Evolutionary conservation across 2,329 filamentous ascomycete genomes (phyloP).

Genomic region (Monosporascus sp.): DNA sequence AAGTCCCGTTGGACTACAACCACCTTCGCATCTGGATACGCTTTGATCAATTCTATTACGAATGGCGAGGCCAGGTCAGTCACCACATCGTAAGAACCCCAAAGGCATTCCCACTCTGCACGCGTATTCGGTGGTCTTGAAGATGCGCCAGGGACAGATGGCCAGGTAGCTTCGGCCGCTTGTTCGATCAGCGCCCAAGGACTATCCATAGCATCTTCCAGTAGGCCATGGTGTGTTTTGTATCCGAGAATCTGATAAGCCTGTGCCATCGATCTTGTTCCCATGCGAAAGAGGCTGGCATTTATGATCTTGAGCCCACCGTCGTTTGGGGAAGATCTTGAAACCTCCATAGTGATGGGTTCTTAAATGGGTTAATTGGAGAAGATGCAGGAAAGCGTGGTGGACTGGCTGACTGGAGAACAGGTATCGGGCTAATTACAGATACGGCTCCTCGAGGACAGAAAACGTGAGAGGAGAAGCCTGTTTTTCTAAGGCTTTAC

Average conservation of each 20-base stretch:
- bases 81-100: conserved; percentile 12
- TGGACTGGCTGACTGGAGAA: too few relatives aligned
- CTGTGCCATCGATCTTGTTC: conserved; percentile 11
- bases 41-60: conserved; percentile 10
- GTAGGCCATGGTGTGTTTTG: conserved; percentile 8
- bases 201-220: neutral
- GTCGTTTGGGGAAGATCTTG: too few relatives aligned
- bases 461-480: too few relatives aligned
- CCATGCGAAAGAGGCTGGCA: conserved; percentile 10
- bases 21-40: conserved; percentile 17
- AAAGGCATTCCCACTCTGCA: conserved; percentile 6
- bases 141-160: neutral
- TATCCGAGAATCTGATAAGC: conserved; percentile 13
- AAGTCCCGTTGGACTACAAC: conserved; percentile 17
- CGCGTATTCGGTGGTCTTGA: neutral
- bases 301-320: conserved; percentile 6
- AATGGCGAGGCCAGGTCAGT: conserved; percentile 15
- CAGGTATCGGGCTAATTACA: too few relatives aligned
- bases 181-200: conserved; percentile 9
- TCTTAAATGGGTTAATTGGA: too few relatives aligned
- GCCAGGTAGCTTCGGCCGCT: conserved; percentile 10
- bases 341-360: too few relatives aligned
- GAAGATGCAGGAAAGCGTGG: too few relatives aligned
- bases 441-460: too few relatives aligned
- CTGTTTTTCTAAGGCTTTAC: too few relatives aligned